phyloP scores from a whole-genome alignment of 176 grass and related monocot genomes.

The Oryza glumipatula region DNA sequence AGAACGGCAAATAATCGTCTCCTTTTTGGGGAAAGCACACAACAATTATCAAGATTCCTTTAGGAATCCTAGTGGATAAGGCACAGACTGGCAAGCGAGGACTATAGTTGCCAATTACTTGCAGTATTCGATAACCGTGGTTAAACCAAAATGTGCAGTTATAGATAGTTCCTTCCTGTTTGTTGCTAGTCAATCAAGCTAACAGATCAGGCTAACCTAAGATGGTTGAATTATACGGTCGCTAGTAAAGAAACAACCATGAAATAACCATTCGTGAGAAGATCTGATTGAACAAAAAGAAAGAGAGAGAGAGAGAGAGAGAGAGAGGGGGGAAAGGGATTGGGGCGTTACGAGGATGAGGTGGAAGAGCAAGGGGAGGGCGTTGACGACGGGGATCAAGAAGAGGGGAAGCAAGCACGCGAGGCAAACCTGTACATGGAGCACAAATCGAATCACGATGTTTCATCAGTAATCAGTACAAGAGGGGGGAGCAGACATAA shows the following conservation, averaged over 20 bases:
- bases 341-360: constrained; percentile 70
- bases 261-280: background rate
- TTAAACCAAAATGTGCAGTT: background rate
- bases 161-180: background rate
- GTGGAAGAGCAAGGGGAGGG: constrained; percentile 84
- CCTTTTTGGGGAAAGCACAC: background rate
- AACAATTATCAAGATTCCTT: background rate
- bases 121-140: background rate
- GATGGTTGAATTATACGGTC: background rate
- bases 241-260: background rate
- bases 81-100: background rate
- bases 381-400: constrained; percentile 92
- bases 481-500: background rate
- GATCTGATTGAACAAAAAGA: background rate
- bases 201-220: background rate
- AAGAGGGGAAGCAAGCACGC: constrained; percentile 89
- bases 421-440: constrained; percentile 57
- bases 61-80: background rate
- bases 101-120: background rate
- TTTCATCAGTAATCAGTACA: background rate
- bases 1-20: too few species aligned
- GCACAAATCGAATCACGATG: background rate
- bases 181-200: background rate
- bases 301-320: too few species aligned
- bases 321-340: too few species aligned